phyloP scores from a whole-genome alignment of 73 alveolate genomes.

The Paramecium pentaurelia region DNA sequence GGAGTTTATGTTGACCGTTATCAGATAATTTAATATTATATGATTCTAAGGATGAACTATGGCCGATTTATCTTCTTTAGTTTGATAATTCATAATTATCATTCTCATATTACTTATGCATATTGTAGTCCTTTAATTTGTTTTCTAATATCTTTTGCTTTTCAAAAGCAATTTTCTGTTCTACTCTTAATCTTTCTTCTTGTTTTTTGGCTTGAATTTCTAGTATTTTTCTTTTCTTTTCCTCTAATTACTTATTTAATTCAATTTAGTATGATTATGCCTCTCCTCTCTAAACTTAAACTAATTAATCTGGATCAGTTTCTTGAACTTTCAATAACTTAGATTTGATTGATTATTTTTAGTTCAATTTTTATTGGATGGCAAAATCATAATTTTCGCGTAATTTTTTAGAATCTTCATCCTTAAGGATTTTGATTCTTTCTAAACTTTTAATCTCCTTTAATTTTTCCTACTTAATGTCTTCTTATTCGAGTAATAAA shows the following conservation, averaged over 20 bases:
- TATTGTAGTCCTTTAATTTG: background rate
- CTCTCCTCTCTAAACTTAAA: background rate
- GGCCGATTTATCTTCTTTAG: background rate
- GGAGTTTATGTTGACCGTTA: background rate
- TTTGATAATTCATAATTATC: background rate
- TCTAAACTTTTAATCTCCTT: conserved; percentile 15
- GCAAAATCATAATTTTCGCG: background rate
- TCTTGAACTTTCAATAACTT: background rate
- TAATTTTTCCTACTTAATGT: background rate
- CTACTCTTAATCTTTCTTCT: conserved; percentile 34
- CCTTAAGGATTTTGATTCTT: background rate
- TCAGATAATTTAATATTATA: background rate
- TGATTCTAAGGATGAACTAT: background rate
- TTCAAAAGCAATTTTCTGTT: conserved; percentile 3
- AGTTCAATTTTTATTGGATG: background rate
- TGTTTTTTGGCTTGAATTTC: background rate
- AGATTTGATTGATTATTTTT: background rate
- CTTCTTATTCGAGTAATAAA: background rate
- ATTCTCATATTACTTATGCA: background rate
- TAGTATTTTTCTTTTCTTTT: background rate
- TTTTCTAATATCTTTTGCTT: conserved; percentile 4
- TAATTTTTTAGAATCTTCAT: background rate
- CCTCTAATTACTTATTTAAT: conserved; percentile 15
- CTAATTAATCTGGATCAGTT: background rate
- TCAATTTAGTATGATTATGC: background rate